Evolutionary conservation across 2,329 filamentous ascomycete genomes (phyloP).

Genomic region (Fusarium sp.): DNA sequence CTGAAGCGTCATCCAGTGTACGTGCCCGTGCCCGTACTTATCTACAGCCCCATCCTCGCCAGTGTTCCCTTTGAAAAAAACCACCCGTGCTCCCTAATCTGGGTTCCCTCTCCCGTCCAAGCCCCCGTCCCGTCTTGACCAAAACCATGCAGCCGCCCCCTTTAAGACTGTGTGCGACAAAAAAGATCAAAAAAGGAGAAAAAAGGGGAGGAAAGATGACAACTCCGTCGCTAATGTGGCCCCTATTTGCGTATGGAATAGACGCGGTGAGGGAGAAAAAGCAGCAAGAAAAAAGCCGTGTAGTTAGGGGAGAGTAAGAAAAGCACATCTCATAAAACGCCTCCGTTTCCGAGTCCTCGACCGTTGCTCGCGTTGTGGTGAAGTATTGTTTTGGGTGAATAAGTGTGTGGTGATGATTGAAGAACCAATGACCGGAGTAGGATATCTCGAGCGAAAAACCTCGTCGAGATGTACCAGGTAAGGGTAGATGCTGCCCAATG

Average conservation of each 20-base stretch:
- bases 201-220: constrained; percentile 20
- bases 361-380: constrained; percentile 29
- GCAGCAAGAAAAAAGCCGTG: constrained; percentile 6
- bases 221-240: constrained; percentile 55
- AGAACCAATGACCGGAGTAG: background rate
- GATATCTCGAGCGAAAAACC: background rate
- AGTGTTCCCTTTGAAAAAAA: constrained; percentile 1
- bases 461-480: background rate
- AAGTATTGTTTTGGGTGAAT: constrained; percentile 3
- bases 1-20: constrained; percentile 21
- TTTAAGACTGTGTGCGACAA: background rate
- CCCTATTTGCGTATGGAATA: constrained; percentile 11
- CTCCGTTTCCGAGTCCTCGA: constrained; percentile 26
- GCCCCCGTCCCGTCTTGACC: constrained; percentile 14
- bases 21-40: constrained; percentile 17
- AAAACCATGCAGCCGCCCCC: constrained; percentile 27
- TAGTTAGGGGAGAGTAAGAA: constrained; percentile 9
- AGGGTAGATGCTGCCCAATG: background rate
- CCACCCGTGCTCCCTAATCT: constrained; percentile 4
- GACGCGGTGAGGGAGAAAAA: constrained; percentile 9
- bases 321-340: constrained; percentile 28
- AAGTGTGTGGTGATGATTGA: background rate
- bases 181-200: background rate
- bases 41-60: constrained; percentile 19
- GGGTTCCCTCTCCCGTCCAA: background rate